Evolutionary conservation across 2,329 filamentous ascomycete genomes (phyloP).

Genomic region (Fusarium mexicanum): DNA sequence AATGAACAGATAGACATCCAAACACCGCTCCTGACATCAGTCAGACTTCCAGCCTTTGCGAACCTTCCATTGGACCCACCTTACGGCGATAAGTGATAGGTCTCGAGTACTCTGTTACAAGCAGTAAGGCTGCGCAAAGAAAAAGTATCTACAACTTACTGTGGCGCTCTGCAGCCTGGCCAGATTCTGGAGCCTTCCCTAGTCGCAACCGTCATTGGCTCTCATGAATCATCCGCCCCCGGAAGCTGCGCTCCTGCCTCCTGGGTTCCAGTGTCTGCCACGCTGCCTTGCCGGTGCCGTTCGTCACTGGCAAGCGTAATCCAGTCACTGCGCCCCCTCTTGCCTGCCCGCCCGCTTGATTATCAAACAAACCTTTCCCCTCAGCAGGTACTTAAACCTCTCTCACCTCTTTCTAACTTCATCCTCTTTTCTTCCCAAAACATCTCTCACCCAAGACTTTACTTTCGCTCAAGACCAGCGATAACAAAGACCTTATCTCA

Average conservation of each 20-base stretch:
- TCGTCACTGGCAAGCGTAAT: constrained; percentile 42
- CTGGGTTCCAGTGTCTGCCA: constrained; percentile 1
- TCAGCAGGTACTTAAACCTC: constrained; percentile 46
- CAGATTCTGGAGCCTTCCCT: constrained; percentile 54
- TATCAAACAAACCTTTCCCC: constrained; percentile 37
- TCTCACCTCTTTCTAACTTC: constrained; percentile 35
- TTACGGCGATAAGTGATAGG: constrained; percentile 16
- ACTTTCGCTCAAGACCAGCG: constrained; percentile 19
- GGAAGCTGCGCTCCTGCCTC: constrained; percentile 39
- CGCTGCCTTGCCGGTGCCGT: constrained; percentile 24
- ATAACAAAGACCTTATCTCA: constrained; percentile 2
- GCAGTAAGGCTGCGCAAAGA: neutral
- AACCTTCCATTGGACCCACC: constrained; percentile 20
- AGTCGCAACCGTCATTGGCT: constrained; percentile 43
- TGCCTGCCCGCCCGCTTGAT: constrained; percentile 33
- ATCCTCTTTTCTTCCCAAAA: constrained; percentile 18
- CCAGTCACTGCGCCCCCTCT: constrained; percentile 40
- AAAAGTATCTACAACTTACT: constrained; percentile 37
- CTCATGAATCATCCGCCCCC: constrained; percentile 50
- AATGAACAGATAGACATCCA: neutral
- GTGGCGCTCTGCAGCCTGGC: constrained; percentile 37
- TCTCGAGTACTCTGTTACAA: constrained; percentile 30
- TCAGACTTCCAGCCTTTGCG: constrained; percentile 6
- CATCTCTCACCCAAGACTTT: constrained; percentile 17
- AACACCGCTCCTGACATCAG: constrained; percentile 28